Evolutionary conservation across 2,329 filamentous ascomycete genomes (phyloP), one percentile per base, ranked within the genome.

Genomic region (Fusarium fujikuroi): DNA sequence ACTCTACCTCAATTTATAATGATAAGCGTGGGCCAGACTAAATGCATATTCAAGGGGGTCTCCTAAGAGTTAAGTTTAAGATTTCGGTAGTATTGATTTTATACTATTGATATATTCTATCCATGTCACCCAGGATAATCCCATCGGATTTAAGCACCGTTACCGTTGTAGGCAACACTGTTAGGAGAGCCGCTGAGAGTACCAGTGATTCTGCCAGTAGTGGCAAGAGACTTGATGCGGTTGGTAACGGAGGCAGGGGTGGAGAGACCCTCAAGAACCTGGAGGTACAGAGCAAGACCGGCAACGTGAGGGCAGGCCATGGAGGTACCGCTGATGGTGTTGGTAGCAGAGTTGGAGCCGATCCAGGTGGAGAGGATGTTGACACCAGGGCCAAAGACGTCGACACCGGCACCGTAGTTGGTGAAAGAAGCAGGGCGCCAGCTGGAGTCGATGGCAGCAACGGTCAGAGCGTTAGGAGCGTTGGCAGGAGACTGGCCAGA

Each of bases 131-230:
- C 30, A 9, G 7, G 5, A 21, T 39, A 12, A 25, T 19, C 19
- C 3, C 32, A 25, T 60, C 16, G 5, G 3, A 19, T 47, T 42
- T 72, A 75, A 57, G 72, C 66, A 47, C 76, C 70, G 54, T 78
- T 78, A 32, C 85, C 85, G 77, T 88, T 88, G 81, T 85, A 88
- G 43, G 82, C 82, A 63, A 87, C 77, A 47, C 82, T 75, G 80
- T 87, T 87, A 67, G 80, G 79, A 68, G 83, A 85, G 59, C 83
- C 80, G 52, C 69, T 79, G 4, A 85, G 76, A 63, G 70, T 75
- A 47, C 80, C 81, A 43, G 82, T 80, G 70, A 86, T 63, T 28
- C 79, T 79, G 60, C 81, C 81, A 73, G 82, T 81, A 52, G 81
- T 83, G 15, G 81, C 79, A 46, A 88, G 81, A 40, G 82, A 76